Conservation (phyloP, 495 filamentous ascomycete genomes). For the Lasiosphaeriaceae sp. region DNA sequence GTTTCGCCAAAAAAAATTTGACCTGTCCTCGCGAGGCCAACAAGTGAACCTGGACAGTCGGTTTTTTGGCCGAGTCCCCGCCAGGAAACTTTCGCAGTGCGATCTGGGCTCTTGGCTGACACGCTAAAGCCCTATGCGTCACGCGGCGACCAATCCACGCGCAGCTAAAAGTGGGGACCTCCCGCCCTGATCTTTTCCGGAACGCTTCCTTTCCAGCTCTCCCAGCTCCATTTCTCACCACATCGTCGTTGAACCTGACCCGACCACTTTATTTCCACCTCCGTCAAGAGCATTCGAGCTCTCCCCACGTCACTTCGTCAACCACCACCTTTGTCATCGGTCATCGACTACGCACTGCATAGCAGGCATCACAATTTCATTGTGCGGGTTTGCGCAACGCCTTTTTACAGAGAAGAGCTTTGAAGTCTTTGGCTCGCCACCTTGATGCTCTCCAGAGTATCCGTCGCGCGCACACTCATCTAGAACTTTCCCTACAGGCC, state of each 20-base stretch:
- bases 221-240: neutral
- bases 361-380: too few relatives aligned
- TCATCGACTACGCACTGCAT: neutral
- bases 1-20: too few relatives aligned
- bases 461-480: neutral
- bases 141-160: conserved; percentile 2
- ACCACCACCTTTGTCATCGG: neutral
- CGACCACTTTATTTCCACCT: neutral
- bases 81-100: neutral
- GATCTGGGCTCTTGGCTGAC: conserved; percentile 14
- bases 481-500: conserved; percentile 14
- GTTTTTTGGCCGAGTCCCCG: neutral
- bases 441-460: too few relatives aligned
- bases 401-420: neutral
- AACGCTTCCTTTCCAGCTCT: conserved; percentile 11
- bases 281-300: too few relatives aligned
- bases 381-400: neutral
- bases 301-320: conserved; percentile 1
- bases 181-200: conserved; percentile 8
- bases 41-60: too few relatives aligned
- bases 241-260: neutral
- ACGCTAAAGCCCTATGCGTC: neutral
- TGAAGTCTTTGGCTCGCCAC: too few relatives aligned
- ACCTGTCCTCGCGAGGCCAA: too few relatives aligned
- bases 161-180: conserved; percentile 1